Conservation (phyloP, 257 asterid species). For the Scutellaria baicalensis region DNA sequence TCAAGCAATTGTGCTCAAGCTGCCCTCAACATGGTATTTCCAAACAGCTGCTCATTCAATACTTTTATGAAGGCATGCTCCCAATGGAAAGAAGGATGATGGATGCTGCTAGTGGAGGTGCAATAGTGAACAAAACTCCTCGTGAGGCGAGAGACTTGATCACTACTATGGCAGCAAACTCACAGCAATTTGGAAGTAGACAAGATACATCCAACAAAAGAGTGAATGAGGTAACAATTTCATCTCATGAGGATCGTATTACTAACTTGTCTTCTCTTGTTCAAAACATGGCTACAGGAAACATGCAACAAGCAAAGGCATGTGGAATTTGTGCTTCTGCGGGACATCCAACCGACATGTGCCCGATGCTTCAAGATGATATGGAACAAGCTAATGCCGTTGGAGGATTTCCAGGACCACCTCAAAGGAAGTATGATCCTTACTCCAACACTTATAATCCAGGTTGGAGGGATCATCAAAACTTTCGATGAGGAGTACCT, state of each 20-base stretch:
- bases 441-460: not conserved
- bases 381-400: too few relatives aligned
- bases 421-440: not conserved
- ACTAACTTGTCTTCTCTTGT: too few relatives aligned
- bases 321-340: not conserved
- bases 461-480: not conserved
- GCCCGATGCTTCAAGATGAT: not conserved
- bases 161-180: too few relatives aligned
- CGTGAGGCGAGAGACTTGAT: too few relatives aligned
- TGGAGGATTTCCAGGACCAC: not conserved
- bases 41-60: too few relatives aligned
- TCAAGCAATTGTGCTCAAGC: too few relatives aligned
- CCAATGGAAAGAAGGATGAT: too few relatives aligned
- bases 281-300: not conserved
- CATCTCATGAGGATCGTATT: not conserved
- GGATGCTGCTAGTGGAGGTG: too few relatives aligned
- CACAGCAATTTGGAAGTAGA: not conserved
- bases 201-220: not conserved
- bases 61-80: too few relatives aligned
- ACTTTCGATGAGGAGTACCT: too few relatives aligned
- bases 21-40: too few relatives aligned
- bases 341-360: not conserved
- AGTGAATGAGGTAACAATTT: not conserved
- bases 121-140: too few relatives aligned
- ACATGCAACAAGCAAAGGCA: not conserved